A percentile compares a stretch with the other conserved stretches of the same genome.
Conservation (phyloP, 164 flowering plant genomes). For the Nymphaea thermarum region DNA sequence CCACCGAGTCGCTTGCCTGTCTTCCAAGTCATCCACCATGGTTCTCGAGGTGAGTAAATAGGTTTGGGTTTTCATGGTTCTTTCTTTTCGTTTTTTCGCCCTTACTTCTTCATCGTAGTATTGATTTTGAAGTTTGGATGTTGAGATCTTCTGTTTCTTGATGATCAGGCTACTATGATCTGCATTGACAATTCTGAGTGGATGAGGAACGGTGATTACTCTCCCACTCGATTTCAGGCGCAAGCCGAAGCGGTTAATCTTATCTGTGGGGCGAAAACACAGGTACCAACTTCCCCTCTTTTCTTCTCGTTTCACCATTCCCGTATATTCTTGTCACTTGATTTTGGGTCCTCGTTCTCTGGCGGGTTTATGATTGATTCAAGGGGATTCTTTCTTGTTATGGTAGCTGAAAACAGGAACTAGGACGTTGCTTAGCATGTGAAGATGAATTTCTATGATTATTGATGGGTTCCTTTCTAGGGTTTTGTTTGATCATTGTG, state of each 20-base stretch:
- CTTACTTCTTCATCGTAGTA: slow-evolving; percentile 1
- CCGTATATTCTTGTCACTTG: background rate
- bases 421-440: background rate
- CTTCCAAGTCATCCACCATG: slow-evolving; percentile 19
- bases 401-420: background rate
- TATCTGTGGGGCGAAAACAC: slow-evolving; percentile 92
- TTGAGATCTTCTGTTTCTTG: background rate
- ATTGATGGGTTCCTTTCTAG: background rate
- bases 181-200: slow-evolving; percentile 97
- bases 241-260: slow-evolving; percentile 95
- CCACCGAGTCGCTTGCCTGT: slow-evolving; percentile 7
- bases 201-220: slow-evolving; percentile 94
- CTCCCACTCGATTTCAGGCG: slow-evolving; percentile 75
- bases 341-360: too few relatives aligned
- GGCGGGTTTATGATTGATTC: too few relatives aligned
- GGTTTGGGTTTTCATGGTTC: background rate
- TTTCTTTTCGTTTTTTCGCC: background rate
- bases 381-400: too few relatives aligned
- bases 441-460: background rate
- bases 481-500: background rate
- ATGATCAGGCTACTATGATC: slow-evolving; percentile 87
- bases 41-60: slow-evolving; percentile 41
- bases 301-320: background rate
- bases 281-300: slow-evolving; percentile 21
- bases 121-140: slow-evolving; percentile 8